These are phyloP conservation scores for Yamadazyma sp. DNA, from an alignment of 805 yeast genomes.

Conservation along the genomic window DNA sequence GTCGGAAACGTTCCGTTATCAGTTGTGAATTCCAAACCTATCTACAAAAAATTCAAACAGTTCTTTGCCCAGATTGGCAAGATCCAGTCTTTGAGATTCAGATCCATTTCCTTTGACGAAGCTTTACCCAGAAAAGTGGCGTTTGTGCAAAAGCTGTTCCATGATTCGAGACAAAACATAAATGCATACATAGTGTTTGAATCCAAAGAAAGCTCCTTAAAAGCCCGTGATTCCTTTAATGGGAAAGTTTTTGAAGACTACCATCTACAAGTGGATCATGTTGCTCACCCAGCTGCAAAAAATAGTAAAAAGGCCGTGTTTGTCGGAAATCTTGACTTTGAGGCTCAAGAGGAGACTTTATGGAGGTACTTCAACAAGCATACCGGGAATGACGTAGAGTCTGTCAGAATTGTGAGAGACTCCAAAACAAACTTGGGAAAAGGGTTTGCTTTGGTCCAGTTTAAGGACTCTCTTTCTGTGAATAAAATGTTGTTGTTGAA, in stretches of 20 bases:
- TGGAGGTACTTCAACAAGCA: conserved; percentile 73
- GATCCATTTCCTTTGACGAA: conserved; percentile 88
- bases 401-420: conserved; percentile 89
- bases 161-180: conserved; percentile 72
- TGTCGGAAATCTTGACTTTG: conserved; percentile 92
- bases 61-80: conserved; percentile 54
- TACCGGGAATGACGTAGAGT: conserved; percentile 60
- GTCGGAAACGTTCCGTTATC: conserved; percentile 77
- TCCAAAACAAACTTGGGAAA: conserved; percentile 92
- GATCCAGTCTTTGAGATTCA: conserved; percentile 78
- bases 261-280: conserved; percentile 89
- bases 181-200: conserved; percentile 87
- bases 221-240: conserved; percentile 53
- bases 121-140: conserved; percentile 91
- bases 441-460: conserved; percentile 96
- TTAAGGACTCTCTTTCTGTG: conserved; percentile 68
- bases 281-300: conserved; percentile 86
- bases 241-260: conserved; percentile 65
- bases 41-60: conserved; percentile 63
- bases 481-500: conserved; percentile 78
- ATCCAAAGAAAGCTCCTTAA: conserved; percentile 48
- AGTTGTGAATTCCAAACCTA: conserved; percentile 62
- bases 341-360: conserved; percentile 83
- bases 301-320: conserved; percentile 83
- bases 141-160: conserved; percentile 73